Percentiles rank a stretch among this genome's conserved stretches.
Evolutionary conservation across 2,329 filamentous ascomycete species (phyloP).

Genomic region (Aspergillus felis): DNA sequence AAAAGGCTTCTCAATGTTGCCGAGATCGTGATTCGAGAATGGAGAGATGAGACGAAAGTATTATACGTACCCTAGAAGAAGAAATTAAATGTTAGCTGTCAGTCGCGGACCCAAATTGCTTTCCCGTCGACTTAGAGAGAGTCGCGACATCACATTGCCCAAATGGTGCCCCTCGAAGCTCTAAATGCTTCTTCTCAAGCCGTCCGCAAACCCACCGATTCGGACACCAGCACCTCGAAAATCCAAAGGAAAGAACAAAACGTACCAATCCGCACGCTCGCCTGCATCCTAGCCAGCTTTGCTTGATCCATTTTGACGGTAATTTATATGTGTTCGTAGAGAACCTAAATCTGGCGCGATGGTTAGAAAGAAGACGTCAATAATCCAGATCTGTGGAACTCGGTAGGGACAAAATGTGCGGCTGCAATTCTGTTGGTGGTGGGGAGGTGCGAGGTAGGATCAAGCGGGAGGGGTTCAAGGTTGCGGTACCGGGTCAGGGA

Average conservation of each 20-base stretch:
- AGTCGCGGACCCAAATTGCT: background rate
- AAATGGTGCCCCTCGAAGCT: background rate
- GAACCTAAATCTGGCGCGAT: slow-evolving; percentile 9
- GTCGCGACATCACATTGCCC: background rate
- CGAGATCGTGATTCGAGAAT: background rate
- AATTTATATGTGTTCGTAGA: slow-evolving; percentile 16
- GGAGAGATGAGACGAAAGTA: background rate
- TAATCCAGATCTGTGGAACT: slow-evolving; percentile 12
- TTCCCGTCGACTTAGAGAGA: background rate
- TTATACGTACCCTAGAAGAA: slow-evolving; percentile 10
- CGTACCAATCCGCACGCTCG: slow-evolving; percentile 68
- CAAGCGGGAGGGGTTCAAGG: background rate
- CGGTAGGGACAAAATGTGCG: slow-evolving; percentile 14
- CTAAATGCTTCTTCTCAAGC: background rate
- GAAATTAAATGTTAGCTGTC: slow-evolving; percentile 2
- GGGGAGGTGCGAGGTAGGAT: background rate
- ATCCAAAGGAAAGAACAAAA: slow-evolving; percentile 24
- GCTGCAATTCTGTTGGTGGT: background rate
- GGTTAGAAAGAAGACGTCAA: slow-evolving; percentile 11
- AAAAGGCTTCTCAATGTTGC: background rate
- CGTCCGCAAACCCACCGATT: background rate
- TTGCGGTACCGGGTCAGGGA: background rate
- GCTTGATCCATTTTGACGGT: slow-evolving; percentile 59
- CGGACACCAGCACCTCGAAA: slow-evolving; percentile 2
- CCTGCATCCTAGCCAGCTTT: slow-evolving; percentile 64